Percentiles rank a stretch among this genome's conserved stretches.
Conservation (phyloP, 2,329 filamentous ascomycete genomes). For the Fusarium penzigii region DNA sequence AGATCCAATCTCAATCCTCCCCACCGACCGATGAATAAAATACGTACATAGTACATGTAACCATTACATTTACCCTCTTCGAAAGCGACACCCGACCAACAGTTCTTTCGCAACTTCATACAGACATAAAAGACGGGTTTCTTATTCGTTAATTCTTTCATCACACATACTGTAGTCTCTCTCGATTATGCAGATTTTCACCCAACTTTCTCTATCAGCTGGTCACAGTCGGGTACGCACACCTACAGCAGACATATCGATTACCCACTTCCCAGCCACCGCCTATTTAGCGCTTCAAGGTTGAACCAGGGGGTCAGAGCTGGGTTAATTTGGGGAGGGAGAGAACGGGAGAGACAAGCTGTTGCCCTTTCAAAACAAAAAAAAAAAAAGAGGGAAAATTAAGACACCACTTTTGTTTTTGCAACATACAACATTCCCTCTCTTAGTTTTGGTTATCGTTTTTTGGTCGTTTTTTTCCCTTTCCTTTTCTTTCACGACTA, state of each 20-base stretch:
- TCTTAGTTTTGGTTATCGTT: background rate
- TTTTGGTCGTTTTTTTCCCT: background rate
- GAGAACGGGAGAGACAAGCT: background rate
- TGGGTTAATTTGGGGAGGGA: background rate
- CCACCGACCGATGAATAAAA: too few species aligned
- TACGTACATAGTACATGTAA: too few species aligned
- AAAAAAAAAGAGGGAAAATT: background rate
- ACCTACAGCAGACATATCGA: background rate
- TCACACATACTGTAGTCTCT: conserved; percentile 3
- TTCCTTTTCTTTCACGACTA: background rate
- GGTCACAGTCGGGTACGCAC: conserved; percentile 15
- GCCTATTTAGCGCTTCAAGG: conserved; percentile 29
- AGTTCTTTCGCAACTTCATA: too few species aligned
- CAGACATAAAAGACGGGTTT: background rate
- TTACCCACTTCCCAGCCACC: conserved; percentile 29
- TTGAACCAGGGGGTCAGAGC: conserved; percentile 17
- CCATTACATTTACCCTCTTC: too few species aligned
- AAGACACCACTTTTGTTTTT: too few species aligned
- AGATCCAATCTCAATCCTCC: conserved; percentile 24
- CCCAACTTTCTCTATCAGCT: background rate
- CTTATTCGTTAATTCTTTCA: background rate
- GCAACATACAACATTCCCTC: conserved; percentile 11
- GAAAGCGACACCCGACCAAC: too few species aligned
- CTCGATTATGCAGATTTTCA: conserved; percentile 21
- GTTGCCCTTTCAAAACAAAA: conserved; percentile 24